phyloP scores from a whole-genome alignment of 805 yeast species.

The Ogataea thermomethanolica region DNA sequence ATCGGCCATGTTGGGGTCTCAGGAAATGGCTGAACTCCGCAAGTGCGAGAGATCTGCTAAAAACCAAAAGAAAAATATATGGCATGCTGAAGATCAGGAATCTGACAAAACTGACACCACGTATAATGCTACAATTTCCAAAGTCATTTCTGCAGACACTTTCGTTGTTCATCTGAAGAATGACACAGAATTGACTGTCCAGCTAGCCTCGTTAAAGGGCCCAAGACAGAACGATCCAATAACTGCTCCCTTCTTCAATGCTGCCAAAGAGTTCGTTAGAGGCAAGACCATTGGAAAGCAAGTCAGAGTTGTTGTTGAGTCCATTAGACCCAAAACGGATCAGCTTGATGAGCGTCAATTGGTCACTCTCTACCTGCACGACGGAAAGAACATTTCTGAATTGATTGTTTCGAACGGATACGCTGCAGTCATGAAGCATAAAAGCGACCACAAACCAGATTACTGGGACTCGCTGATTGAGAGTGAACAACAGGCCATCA shows the following conservation, averaged over 20 bases:
- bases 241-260: conserved; percentile 52
- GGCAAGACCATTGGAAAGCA: conserved; percentile 65
- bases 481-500: conserved; percentile 58
- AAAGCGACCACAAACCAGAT: conserved; percentile 65
- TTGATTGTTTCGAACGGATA: conserved; percentile 59
- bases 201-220: conserved; percentile 70
- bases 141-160: conserved; percentile 68
- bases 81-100: conserved; percentile 37
- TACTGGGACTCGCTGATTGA: conserved; percentile 77
- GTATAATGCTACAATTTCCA: conserved; percentile 53
- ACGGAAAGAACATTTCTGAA: conserved; percentile 58
- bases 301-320: conserved; percentile 60
- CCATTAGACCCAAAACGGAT: conserved; percentile 57
- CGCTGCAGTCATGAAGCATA: conserved; percentile 76
- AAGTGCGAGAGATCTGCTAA: conserved; percentile 63
- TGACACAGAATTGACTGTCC: conserved; percentile 60
- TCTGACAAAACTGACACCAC: conserved; percentile 43
- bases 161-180: conserved; percentile 48
- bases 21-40: conserved; percentile 58
- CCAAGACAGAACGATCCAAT: conserved; percentile 64
- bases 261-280: conserved; percentile 75
- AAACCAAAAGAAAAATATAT: conserved; percentile 50
- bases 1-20: conserved; percentile 61
- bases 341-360: conserved; percentile 63
- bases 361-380: conserved; percentile 51